Base-by-base conservation (phyloP, 805 yeast species). In the Metschnikowia reukaufii region DNA sequence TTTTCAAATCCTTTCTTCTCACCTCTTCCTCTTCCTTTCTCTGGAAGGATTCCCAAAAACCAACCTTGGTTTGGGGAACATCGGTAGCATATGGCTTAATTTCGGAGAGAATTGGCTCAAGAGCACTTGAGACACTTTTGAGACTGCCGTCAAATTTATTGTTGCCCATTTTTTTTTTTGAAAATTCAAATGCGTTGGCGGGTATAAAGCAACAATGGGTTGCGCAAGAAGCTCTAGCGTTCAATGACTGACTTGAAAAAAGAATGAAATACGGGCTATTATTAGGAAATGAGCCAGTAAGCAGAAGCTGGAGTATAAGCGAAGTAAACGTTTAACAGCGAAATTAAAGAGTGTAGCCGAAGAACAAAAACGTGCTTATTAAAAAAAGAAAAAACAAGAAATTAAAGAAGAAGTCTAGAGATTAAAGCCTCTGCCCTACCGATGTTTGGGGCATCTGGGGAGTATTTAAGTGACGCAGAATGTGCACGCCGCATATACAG, bases 81-180 rank as follows among this genome's bases (percentile, higher is more conserved):
- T 39, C 45, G 15, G 55, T 36, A 9, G 50, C 33, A 30, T 47
- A 45, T 5, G 41, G 34, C 18, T 50, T 47, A 35, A 55, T 40
- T 27, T 55, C 56, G 19, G 58, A 52, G n/a, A 55, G 50, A 20
- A 49, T 46, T 12, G 58, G 57, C 48, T 53, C 55, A 19, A 55
- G 49, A 13, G 39, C 49, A 20, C 44, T 44, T 30, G 45, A 27
- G 20, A 29, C 41, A 33, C 49, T 42, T 16, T 36, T 30, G 16
- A 40, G 37, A 36, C 29, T 32, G 27, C 30, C 39, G 13, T 49
- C 52, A 13, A 21, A 45, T 45, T 40, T 45, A 29, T 35, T 16
- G 17, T 36, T 16, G 17, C 48, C 49, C 49, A 45, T 39, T 19
- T 12, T 36, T 36, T 9, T 25, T 35, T 12, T 35, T 35, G 38